A percentile compares a stretch with the other conserved stretches of the same genome.
phyloP scores from a whole-genome alignment of 2,329 filamentous ascomycete genomes.

The Parastagonospora nodorum region DNA sequence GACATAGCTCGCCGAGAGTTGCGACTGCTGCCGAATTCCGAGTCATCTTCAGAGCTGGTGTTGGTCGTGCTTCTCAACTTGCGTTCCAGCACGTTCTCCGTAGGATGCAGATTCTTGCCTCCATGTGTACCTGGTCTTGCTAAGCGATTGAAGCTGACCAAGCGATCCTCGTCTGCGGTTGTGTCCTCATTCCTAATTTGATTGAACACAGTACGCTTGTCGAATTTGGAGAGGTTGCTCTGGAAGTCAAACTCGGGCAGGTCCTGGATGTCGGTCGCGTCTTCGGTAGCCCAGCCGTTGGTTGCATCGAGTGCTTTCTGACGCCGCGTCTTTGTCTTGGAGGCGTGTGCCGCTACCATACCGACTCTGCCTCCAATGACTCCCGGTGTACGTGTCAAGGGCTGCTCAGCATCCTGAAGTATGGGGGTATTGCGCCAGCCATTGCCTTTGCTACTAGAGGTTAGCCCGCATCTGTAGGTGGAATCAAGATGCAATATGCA shows the following conservation, averaged over 20 bases:
- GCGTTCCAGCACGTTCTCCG: slow-evolving; percentile 85
- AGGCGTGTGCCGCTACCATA: slow-evolving; percentile 42
- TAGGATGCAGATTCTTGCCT: slow-evolving; percentile 89
- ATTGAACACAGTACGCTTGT: slow-evolving; percentile 89
- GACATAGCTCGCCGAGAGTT: slow-evolving; percentile 48
- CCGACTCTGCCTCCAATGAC: slow-evolving; percentile 46
- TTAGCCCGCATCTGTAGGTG: slow-evolving; percentile 11
- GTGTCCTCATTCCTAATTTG: slow-evolving; percentile 88
- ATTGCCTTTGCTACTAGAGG: slow-evolving; percentile 56
- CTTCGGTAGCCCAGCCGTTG: slow-evolving; percentile 94
- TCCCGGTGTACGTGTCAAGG: slow-evolving; percentile 41
- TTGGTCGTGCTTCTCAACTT: slow-evolving; percentile 42
- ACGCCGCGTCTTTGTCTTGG: slow-evolving; percentile 51
- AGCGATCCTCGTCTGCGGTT: slow-evolving; percentile 84
- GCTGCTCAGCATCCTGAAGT: slow-evolving; percentile 62
- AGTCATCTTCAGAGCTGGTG: slow-evolving; percentile 44
- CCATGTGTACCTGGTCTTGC: slow-evolving; percentile 56
- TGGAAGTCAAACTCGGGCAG: slow-evolving; percentile 95
- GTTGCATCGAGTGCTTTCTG: slow-evolving; percentile 61
- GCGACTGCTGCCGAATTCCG: slow-evolving; percentile 45
- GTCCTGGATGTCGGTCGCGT: slow-evolving; percentile 92
- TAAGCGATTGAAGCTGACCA: slow-evolving; percentile 85
- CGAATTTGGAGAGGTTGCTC: slow-evolving; percentile 87
- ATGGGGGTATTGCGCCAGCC: slow-evolving; percentile 72
- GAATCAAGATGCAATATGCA: slow-evolving; percentile 3